A percentile compares a stretch with the other conserved stretches of the same genome.
Conservation (phyloP, 1,284 basidiomycete genomes). For the Fistulina hepatica region DNA sequence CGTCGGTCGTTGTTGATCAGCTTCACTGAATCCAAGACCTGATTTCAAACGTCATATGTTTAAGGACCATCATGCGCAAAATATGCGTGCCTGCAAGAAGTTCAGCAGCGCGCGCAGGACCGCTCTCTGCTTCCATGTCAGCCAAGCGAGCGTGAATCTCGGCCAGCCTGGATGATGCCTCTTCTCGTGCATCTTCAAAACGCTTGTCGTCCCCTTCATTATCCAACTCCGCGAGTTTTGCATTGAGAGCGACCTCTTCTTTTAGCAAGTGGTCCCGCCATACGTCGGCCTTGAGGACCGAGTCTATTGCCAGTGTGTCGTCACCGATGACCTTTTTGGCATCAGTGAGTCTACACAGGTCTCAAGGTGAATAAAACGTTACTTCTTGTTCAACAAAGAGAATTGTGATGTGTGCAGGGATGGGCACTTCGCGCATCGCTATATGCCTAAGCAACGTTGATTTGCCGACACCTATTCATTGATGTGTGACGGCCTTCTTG, state of each 20-base stretch:
- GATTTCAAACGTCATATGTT: neutral
- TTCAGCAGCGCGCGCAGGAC: conserved; percentile 85
- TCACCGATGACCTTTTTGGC: conserved; percentile 71
- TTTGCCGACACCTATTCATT: conserved; percentile 80
- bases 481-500: conserved; percentile 4
- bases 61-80: conserved; percentile 8
- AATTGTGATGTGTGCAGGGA: conserved; percentile 91
- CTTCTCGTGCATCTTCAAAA: conserved; percentile 77
- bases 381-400: conserved; percentile 98
- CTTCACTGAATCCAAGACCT: conserved; percentile 86
- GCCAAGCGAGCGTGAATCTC: conserved; percentile 87
- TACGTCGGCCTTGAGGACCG: conserved; percentile 93
- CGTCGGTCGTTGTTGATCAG: conserved; percentile 76
- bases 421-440: conserved; percentile 88
- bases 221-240: conserved; percentile 63
- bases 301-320: conserved; percentile 85
- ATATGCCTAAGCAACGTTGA: conserved; percentile 95
- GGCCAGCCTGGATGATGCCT: conserved; percentile 74
- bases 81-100: conserved; percentile 66
- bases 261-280: conserved; percentile 86
- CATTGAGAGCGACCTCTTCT: conserved; percentile 72
- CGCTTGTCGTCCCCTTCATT: conserved; percentile 63
- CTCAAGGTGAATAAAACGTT: conserved; percentile 10
- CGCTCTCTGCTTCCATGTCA: conserved; percentile 97
- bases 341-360: neutral